phyloP scores from a whole-genome alignment of 345 rosid species.

The Lepidium sativum region DNA sequence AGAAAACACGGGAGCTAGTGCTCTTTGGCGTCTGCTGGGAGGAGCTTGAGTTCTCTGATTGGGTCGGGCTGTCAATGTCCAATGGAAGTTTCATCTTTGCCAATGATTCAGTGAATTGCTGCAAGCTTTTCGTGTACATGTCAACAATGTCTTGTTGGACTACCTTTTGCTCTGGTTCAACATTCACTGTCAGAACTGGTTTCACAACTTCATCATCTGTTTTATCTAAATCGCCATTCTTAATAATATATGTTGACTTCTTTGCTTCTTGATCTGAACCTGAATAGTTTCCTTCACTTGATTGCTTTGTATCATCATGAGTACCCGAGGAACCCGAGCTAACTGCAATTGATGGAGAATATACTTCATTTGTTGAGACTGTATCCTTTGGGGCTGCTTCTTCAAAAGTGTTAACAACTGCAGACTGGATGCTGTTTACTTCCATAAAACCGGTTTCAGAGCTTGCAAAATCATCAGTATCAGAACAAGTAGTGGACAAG shows the following conservation, averaged over 20 bases:
- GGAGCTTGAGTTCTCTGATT: constrained; percentile 82
- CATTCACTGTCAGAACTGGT: constrained; percentile 42
- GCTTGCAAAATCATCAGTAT: constrained; percentile 43
- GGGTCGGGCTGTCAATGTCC: constrained; percentile 59
- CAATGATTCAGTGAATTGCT: constrained; percentile 90
- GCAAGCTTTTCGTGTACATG: constrained; percentile 98
- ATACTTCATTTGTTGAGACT: constrained; percentile 57
- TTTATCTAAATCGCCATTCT: constrained; percentile 16
- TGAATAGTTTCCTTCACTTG: constrained; percentile 30
- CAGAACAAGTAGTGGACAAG: constrained; percentile 46
- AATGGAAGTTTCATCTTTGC: constrained; percentile 98
- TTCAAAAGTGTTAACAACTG: constrained; percentile 28
- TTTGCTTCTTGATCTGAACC: constrained; percentile 32
- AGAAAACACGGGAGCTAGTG: constrained; percentile 73
- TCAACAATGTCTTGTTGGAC: constrained; percentile 94
- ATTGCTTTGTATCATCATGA: constrained; percentile 40
- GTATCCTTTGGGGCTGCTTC: constrained; percentile 55
- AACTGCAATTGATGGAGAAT: constrained; percentile 47
- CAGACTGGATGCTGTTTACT: constrained; percentile 37
- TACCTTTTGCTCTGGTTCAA: constrained; percentile 64
- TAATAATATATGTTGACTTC: constrained; percentile 1
- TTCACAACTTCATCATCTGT: constrained; percentile 30
- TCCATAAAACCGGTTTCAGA: constrained; percentile 34
- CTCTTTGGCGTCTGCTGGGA: constrained; percentile 67
- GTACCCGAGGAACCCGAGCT: constrained; percentile 23